These are phyloP conservation scores for Aspergillus homomorphus DNA, from an alignment of 495 filamentous ascomycete genomes.

Conservation along the genomic window DNA sequence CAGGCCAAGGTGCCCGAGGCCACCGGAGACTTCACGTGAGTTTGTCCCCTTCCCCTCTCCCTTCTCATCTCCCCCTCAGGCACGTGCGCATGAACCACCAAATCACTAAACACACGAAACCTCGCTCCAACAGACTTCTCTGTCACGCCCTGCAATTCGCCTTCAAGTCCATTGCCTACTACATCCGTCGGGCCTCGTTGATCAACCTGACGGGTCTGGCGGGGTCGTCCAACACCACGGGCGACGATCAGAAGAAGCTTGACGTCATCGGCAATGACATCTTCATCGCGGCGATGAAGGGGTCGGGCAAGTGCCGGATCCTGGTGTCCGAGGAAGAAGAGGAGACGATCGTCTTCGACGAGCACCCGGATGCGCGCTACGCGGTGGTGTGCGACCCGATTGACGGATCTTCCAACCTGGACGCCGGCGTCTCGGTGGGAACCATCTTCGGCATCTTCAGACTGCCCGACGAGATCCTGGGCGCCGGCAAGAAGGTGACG, in stretches of 20 bases:
- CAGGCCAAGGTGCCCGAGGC: slow-evolving; percentile 90
- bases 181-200: slow-evolving; percentile 94
- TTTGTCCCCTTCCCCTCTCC: slow-evolving; percentile 8
- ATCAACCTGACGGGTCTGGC: slow-evolving; percentile 95
- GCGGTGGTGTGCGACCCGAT: slow-evolving; percentile 97
- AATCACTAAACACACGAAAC: not conserved
- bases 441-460: slow-evolving; percentile 97
- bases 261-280: slow-evolving; percentile 98
- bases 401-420: slow-evolving; percentile 94
- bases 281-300: slow-evolving; percentile 91
- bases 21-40: slow-evolving; percentile 96
- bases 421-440: slow-evolving; percentile 95
- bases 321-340: slow-evolving; percentile 98
- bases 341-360: slow-evolving; percentile 80
- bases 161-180: slow-evolving; percentile 99
- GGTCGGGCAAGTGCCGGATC: slow-evolving; percentile 81
- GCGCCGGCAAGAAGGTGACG: slow-evolving; percentile 53
- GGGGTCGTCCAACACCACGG: slow-evolving; percentile 85
- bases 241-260: slow-evolving; percentile 98
- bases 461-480: slow-evolving; percentile 66
- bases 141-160: slow-evolving; percentile 98
- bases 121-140: slow-evolving; percentile 59
- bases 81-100: not conserved
- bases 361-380: slow-evolving; percentile 77
- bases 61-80: not conserved